Evolutionary conservation across 768 basidiomycete genomes (phyloP), one percentile per base, ranked within the genome.

Genomic region (Gymnopilus dilepis): DNA sequence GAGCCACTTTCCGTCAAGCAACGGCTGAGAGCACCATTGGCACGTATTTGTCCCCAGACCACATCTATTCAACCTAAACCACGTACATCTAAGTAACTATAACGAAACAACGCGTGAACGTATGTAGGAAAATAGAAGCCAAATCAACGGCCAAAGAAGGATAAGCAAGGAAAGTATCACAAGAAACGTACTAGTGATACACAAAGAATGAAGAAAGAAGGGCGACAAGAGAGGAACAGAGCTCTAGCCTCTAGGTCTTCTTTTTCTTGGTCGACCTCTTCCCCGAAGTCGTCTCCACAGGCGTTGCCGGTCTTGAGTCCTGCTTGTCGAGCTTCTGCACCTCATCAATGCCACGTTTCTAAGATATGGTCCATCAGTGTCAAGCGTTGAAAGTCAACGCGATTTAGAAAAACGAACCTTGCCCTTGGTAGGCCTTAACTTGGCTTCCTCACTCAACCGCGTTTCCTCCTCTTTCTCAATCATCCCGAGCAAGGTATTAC

Each of bases 391-490:
- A 52, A 41, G 26, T 31, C 9, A 50, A 34, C 22, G n/a, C 54
- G 41, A 52, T 31, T 38, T 6, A 41, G 38, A 13, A 33, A 61
- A 41, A 58, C 84, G 4, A 43, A 90, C 90, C 84, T 92, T 92
- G 41, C 87, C 84, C 70, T 87, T 85, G 1, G 78, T 76, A 2
- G 83, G 81, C 68, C 87, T 90, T 30, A 81, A 74, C 73, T 85
- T 88, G 3, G 82, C 83, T 67, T 90, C 88, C 71, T 91, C 90
- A 34, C 86, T 85, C 61, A 84, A 82, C 52, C 85, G 83, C 47
- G 79, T 77, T 71, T 84, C 84, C n/a, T 88, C 90, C 74, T 99
- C 97, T 79, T 96, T 97, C 78, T 94, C 90, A 63, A 99, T 92
- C 86, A 97, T 93, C 9, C 87, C 82, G 26, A 97, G 69, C 37